A percentile compares a stretch with the other conserved stretches of the same genome.
These are phyloP conservation scores for Pleurotus eryngii DNA, from an alignment of 768 basidiomycete genomes.

Conservation along the genomic window DNA sequence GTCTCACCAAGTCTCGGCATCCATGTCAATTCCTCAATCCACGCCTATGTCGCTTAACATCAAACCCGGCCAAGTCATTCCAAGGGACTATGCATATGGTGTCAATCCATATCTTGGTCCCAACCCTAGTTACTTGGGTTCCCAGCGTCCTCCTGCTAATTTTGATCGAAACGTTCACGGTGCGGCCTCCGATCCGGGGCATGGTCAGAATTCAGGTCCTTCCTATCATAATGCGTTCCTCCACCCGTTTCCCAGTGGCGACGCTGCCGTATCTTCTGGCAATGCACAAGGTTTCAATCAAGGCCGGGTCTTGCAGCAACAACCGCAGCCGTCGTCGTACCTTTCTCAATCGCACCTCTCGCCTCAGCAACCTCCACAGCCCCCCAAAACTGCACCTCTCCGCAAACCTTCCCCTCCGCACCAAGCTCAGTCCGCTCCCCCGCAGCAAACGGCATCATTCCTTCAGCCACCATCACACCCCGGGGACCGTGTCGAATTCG, in stretches of 20 bases:
- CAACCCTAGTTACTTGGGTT: too few species aligned
- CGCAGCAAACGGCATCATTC: background rate
- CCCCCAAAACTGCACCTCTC: background rate
- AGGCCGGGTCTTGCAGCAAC: background rate
- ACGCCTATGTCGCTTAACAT: constrained; percentile 40
- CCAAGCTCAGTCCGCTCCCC: background rate
- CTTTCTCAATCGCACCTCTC: background rate
- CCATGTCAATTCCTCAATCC: constrained; percentile 7
- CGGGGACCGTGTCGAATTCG: background rate
- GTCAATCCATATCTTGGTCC: background rate
- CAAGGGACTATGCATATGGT: constrained; percentile 18
- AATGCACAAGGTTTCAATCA: background rate
- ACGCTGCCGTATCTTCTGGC: too few species aligned
- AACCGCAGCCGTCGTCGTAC: background rate
- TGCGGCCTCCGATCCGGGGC: background rate
- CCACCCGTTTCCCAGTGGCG: too few species aligned
- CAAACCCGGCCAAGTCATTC: constrained; percentile 54
- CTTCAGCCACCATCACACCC: background rate
- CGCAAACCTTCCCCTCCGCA: background rate
- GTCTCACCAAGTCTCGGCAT: background rate
- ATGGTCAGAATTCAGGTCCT: background rate
- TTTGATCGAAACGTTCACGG: background rate
- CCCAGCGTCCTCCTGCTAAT: background rate
- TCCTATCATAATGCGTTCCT: too few species aligned
- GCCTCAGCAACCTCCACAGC: background rate